A percentile compares a stretch with the other conserved stretches of the same genome.
phyloP scores from a whole-genome alignment of 176 grass and related monocot genomes.

The Avena insularis region DNA sequence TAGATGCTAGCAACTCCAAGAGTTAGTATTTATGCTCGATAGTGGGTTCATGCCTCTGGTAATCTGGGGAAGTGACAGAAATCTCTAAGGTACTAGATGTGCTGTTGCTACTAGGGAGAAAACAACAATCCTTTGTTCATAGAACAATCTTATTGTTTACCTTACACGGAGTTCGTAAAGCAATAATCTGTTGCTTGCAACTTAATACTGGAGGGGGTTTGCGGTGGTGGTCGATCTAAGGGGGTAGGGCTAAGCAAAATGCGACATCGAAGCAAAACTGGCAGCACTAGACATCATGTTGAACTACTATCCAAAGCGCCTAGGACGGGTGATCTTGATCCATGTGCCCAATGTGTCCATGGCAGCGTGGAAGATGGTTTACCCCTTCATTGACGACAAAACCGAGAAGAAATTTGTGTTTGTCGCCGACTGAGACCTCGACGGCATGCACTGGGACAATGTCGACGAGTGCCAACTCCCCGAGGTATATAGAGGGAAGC shows the following conservation, averaged over 20 bases:
- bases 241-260: constrained; percentile 75
- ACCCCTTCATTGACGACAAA: constrained; percentile 48
- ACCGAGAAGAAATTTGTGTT: constrained; percentile 86
- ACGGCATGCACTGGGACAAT: constrained; percentile 52
- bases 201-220: not conserved
- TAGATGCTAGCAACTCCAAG: too few relatives aligned
- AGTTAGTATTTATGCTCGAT: too few relatives aligned
- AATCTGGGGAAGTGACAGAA: too few relatives aligned
- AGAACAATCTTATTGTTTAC: too few relatives aligned
- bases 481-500: constrained; percentile 64
- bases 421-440: constrained; percentile 59
- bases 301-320: constrained; percentile 78
- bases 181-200: too few relatives aligned
- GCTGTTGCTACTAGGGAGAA: too few relatives aligned
- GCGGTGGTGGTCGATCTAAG: constrained; percentile 57
- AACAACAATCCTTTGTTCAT: too few relatives aligned
- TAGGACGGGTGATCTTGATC: constrained; percentile 58
- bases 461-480: constrained; percentile 63
- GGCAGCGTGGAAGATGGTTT: constrained; percentile 71
- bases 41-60: too few relatives aligned
- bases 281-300: constrained; percentile 80
- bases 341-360: constrained; percentile 84
- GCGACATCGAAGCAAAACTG: constrained; percentile 64
- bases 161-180: too few relatives aligned
- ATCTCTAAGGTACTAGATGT: too few relatives aligned